These are phyloP conservation scores for Naegleria fowleri DNA, from an alignment of 208 protist species.

Conservation along the genomic window DNA sequence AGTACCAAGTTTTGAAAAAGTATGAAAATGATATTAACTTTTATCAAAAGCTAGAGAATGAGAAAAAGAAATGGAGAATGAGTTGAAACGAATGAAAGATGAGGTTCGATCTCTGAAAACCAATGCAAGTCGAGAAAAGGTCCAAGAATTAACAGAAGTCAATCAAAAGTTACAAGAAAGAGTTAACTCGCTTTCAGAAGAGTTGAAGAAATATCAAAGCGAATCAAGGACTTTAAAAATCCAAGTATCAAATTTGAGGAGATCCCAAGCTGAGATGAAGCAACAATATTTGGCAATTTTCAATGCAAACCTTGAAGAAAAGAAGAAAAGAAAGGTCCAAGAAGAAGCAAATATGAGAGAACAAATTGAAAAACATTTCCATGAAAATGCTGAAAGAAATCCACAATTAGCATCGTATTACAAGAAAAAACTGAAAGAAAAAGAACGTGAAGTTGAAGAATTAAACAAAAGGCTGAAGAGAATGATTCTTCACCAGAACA, in stretches of 20 bases:
- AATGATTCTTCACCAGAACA: background rate
- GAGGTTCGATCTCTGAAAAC: background rate
- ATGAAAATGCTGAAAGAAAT: conserved; percentile 25
- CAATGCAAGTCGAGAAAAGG: background rate
- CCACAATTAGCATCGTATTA: conserved; percentile 21
- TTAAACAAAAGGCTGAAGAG: background rate
- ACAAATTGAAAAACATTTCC: conserved; percentile 2
- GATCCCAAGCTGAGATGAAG: background rate
- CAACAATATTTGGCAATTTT: background rate
- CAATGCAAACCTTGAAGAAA: background rate
- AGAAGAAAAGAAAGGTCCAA: background rate
- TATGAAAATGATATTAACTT: conserved; percentile 17
- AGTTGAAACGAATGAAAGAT: background rate
- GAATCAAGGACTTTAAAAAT: background rate
- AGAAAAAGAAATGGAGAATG: conserved; percentile 23
- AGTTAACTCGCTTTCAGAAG: background rate
- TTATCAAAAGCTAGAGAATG: conserved; percentile 21
- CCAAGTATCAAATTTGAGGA: background rate
- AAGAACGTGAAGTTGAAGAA: conserved; percentile 18
- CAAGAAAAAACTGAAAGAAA: conserved; percentile 32
- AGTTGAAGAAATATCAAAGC: background rate
- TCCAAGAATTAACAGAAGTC: background rate
- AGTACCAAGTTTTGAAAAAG: background rate
- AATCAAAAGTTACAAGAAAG: background rate
- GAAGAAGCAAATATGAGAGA: background rate